These are phyloP conservation scores for Fusarium metavorans DNA, from an alignment of 2,329 filamentous ascomycete genomes.

Conservation along the genomic window DNA sequence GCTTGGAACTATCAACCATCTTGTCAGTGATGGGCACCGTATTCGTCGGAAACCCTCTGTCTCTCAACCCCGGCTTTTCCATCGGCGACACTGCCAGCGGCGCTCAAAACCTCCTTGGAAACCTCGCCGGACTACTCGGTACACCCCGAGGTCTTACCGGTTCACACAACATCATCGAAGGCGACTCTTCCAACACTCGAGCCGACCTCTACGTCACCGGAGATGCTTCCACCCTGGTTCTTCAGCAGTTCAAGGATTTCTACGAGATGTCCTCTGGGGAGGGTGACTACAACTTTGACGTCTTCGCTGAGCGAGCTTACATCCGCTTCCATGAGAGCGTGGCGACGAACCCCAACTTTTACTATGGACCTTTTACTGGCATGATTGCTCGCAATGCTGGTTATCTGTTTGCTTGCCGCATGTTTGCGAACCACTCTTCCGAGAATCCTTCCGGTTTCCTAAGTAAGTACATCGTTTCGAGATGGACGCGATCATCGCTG, in stretches of 20 bases:
- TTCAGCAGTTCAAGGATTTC: slow-evolving; percentile 10
- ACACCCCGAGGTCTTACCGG: slow-evolving; percentile 14
- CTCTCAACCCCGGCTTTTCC: slow-evolving; percentile 19
- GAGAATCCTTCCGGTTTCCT: slow-evolving; percentile 2
- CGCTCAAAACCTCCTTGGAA: slow-evolving; percentile 13
- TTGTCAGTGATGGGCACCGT: slow-evolving; percentile 16
- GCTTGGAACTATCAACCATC: slow-evolving; percentile 5
- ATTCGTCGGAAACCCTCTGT: slow-evolving; percentile 23
- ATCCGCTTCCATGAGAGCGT: slow-evolving; percentile 11
- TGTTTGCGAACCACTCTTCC: slow-evolving; percentile 21
- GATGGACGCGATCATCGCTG: background rate
- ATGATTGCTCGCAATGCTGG: slow-evolving; percentile 22
- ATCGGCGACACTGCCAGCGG: slow-evolving; percentile 4
- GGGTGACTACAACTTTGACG: slow-evolving; percentile 23
- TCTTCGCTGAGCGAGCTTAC: background rate
- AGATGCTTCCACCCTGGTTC: slow-evolving; percentile 13
- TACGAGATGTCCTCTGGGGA: slow-evolving; percentile 15
- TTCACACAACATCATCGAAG: slow-evolving; percentile 25
- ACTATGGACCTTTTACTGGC: slow-evolving; percentile 21
- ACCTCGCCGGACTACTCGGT: slow-evolving; percentile 12
- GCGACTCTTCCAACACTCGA: slow-evolving; percentile 17
- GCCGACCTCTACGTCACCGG: slow-evolving; percentile 22
- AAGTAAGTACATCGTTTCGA: background rate
- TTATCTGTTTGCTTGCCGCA: slow-evolving; percentile 12
- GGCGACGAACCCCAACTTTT: slow-evolving; percentile 22